phyloP scores from a whole-genome alignment of 2,329 filamentous ascomycete species.

The Hypoxylon sp. region DNA sequence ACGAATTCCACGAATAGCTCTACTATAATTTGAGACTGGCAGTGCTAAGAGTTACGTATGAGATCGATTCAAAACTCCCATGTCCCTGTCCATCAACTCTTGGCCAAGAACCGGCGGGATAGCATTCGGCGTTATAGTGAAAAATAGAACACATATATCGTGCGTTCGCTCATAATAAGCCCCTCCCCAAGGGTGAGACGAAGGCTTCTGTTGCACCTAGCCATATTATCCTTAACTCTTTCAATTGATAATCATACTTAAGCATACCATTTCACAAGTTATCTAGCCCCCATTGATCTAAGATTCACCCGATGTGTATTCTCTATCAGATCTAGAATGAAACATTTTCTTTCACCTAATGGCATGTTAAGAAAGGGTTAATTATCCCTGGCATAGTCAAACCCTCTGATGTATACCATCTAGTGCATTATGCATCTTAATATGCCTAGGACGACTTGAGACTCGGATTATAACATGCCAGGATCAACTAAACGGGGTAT shows the following conservation, averaged over 20 bases:
- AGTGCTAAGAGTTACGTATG: background rate
- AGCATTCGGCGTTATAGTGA: background rate
- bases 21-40: no score
- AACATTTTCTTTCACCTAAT: no score
- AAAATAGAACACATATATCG: background rate
- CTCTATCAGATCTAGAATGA: background rate
- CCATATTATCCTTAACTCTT: background rate
- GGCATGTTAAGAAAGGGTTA: background rate
- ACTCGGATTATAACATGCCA: background rate
- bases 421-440: background rate
- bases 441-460: background rate
- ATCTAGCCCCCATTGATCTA: background rate
- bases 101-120: background rate
- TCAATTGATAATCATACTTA: background rate
- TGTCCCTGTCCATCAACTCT: conserved; percentile 1
- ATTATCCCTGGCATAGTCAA: background rate
- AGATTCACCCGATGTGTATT: background rate
- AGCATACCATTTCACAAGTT: background rate
- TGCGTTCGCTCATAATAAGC: background rate
- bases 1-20: background rate
- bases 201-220: background rate
- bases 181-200: background rate
- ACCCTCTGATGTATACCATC: background rate
- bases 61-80: background rate
- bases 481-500: conserved; percentile 1